Evolutionary conservation across 306 rosid genomes (phyloP), one percentile per base, ranked within the genome.

Genomic region (Prunus campanulata): DNA sequence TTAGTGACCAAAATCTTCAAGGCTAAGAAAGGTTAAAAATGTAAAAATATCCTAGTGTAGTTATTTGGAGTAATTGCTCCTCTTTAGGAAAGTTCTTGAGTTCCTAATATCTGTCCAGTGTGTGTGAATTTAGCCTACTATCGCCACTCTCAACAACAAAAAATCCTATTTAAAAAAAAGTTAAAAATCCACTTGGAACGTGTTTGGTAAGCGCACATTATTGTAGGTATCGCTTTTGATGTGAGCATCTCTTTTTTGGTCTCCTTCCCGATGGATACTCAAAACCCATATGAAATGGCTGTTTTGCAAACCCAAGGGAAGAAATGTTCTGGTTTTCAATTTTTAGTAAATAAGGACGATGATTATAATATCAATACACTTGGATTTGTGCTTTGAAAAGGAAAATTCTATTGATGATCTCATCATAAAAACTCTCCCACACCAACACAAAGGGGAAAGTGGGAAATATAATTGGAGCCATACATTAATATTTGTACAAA

Each of bases 71-170:
- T 2, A 39, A 6, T 39, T 39, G 0, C 10, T 39, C 0, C 0
- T 39, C 2, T 39, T 6, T 1, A 39, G 2, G 8, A 39, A 39
- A 39, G 2, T 0, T 7, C 0, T 0, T 6, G 9, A 2, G 44
- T 39, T 39, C 0, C 0, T 6, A 39, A 8, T 1, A 1, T 39
- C 9, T 7, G 9, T 1, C 0, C 0, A 1, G 2, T 39, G 2
- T 32, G 1, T 39, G 2, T 39, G 9, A 39, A 7, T 39, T 39
- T 39, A 39, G 10, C 1, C 1, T 39, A 39, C 0, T 7, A 39
- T 39, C 2, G 2, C 44, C 9, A 39, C 44, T 39, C 0, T 39
- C 6, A 32, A 32, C 7, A 32, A 0, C 29, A 39, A 39, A 39
- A 35, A 5, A 35, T 32, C 1, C 0, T 30, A 30, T 6, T 35